Evolutionary conservation across 2,329 filamentous ascomycete species (phyloP), one percentile per base, ranked within the genome.

Genomic region (Aspergillus phoenicis): DNA sequence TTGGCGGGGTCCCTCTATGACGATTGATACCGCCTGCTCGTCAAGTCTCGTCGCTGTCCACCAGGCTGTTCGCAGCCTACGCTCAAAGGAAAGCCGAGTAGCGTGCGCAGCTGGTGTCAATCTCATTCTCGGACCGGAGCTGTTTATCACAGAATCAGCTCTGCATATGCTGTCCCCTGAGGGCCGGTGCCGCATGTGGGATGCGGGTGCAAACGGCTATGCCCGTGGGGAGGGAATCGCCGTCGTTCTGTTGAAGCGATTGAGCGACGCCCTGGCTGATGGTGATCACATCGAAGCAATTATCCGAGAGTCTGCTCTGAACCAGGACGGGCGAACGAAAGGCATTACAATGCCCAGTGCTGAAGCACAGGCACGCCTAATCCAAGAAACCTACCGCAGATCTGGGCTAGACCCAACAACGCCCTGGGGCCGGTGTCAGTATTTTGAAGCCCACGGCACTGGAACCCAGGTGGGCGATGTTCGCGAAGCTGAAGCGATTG

Each of bases 191-290:
- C 79, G 78, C 57, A 81, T 75, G 66, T 81, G 72, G 66, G 77
- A 79, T 64, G 68, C 63, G 0, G 66, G 63, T 2, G 83, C 80
- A 0, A 69, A 83, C 61, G 83, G 81, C 22, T 83, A 75, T 70
- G 81, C 72, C 28, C 76, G 82, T 0, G 82, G 80, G 5, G 84
- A 86, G 59, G 83, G 83, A 0, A 67, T 84, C 11, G 77, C 77
- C 0, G 70, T 75, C 0, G 62, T 87, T 0, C 70, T 86, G 0
- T 62, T 87, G 0, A 87, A 86, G 68, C 73, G 68, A 1, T 66
- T 86, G 0, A 70, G 66, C 3, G 69, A 75, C 1, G 85, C 85
- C 0, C 53, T 86, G 2, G 66, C 52, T 0, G 77, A 82, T 62
- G 75, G 74, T 0, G 79, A 82, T 54, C 62, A 71, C 2, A 78